Conservation (phyloP, 495 filamentous ascomycete genomes). For the Venustampulla echinocandica region DNA sequence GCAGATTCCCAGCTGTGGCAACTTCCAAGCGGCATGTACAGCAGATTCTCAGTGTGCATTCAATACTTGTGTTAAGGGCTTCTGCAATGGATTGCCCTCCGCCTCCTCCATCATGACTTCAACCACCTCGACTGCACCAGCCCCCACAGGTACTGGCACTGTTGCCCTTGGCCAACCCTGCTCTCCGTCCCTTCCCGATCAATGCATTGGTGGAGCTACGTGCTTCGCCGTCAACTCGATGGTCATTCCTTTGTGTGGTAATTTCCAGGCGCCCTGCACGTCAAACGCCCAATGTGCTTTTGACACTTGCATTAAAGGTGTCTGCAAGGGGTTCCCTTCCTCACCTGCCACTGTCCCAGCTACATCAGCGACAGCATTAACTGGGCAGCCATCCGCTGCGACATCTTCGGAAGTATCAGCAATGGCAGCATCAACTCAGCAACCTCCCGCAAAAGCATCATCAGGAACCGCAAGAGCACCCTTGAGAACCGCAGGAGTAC, state of each 20-base stretch:
- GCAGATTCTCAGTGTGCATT: constrained; percentile 5
- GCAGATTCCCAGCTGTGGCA: constrained; percentile 2
- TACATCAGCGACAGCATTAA: no score
- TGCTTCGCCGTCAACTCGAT: constrained; percentile 4
- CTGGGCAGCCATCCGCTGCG: no score
- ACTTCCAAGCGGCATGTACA: constrained; percentile 8
- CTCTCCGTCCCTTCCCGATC: not conserved
- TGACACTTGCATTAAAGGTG: constrained; percentile 3
- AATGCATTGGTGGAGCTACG: constrained; percentile 4
- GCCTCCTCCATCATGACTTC: not conserved
- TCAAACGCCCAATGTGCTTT: constrained; percentile 7
- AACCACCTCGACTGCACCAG: not conserved
- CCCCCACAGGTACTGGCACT: not conserved
- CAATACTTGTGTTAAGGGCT: constrained; percentile 5
- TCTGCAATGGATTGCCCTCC: constrained; percentile 8
- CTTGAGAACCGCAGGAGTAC: no score
- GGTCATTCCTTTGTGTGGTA: constrained; percentile 2
- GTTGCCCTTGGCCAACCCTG: constrained; percentile 1
- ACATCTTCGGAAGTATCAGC: no score
- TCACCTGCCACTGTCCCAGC: not conserved
- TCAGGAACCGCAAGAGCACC: no score
- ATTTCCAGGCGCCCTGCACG: constrained; percentile 7
- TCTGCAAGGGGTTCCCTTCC: not conserved
- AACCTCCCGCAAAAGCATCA: no score
- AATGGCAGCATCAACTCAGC: no score